Conservation (phyloP, 768 basidiomycete genomes). For the Russula earlei region DNA sequence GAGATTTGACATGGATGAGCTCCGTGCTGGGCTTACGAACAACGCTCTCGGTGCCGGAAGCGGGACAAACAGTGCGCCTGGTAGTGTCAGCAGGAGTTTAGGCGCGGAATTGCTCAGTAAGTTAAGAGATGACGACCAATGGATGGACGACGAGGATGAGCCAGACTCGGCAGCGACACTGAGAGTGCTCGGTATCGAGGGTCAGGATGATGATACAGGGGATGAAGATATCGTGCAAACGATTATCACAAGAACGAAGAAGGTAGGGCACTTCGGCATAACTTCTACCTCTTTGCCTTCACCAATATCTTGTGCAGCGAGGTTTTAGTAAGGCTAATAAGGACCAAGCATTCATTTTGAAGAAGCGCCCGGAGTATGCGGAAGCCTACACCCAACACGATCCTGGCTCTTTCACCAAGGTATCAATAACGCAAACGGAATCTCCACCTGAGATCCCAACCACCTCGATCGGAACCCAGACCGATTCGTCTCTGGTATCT, state of each 20-base stretch:
- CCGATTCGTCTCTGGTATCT: slow-evolving; percentile 23
- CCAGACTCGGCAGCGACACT: slow-evolving; percentile 27
- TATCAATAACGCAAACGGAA: slow-evolving; percentile 51
- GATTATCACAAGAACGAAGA: slow-evolving; percentile 77
- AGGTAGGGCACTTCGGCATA: slow-evolving; percentile 33
- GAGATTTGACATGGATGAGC: slow-evolving; percentile 89
- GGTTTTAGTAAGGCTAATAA: slow-evolving; percentile 52
- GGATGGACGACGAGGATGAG: slow-evolving; percentile 33
- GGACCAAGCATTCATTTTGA: slow-evolving; percentile 35
- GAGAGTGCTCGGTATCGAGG: slow-evolving; percentile 30
- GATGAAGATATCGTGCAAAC: slow-evolving; percentile 76
- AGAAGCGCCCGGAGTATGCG: slow-evolving; percentile 65
- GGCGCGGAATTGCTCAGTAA: slow-evolving; percentile 64
- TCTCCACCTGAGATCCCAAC: slow-evolving; percentile 41
- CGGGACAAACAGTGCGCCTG: slow-evolving; percentile 41
- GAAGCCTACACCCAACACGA: slow-evolving; percentile 71
- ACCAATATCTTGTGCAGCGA: slow-evolving; percentile 2
- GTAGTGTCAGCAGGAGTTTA: slow-evolving; percentile 61
- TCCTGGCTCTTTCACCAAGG: slow-evolving; percentile 38
- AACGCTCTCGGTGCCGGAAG: slow-evolving; percentile 29
- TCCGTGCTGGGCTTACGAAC: slow-evolving; percentile 44
- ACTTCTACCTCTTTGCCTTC: background rate
- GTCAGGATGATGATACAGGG: slow-evolving; percentile 46
- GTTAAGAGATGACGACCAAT: slow-evolving; percentile 38
- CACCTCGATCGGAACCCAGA: slow-evolving; percentile 44